Evolutionary conservation across 805 yeast species (phyloP), one percentile per base, ranked within the genome.

Genomic region (Zygotorulaspora chibaensis): DNA sequence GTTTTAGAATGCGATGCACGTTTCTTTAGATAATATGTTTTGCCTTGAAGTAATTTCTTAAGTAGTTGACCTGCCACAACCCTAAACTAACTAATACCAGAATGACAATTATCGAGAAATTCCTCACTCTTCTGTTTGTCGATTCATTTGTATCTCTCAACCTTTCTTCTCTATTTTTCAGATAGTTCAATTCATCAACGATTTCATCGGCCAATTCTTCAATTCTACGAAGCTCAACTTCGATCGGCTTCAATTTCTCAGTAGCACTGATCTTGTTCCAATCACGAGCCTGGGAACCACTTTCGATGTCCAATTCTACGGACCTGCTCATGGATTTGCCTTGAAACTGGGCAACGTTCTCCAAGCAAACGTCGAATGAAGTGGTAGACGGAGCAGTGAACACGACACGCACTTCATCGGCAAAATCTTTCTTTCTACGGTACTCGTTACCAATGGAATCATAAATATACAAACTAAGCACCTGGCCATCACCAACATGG

Each of bases 71-170:
- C 75, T 93, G 98, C 95, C 97, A 91, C 31, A 76, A 81, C 40
- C 97, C 96, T 58, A 93, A 79, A 20, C 80, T 79, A 42, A 88
- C 63, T 65, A 93, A 77, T 30, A 88, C 74, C 33, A 83, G 26
- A 47, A 89, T 75, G 50, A 88, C 79, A 38, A 81, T 60, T 27
- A 86, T 58, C 12, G 96, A 87, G 66, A 93, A 93, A 71, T 83
- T 81, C 71, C 88, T 83, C 48, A 91, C 96, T 65, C 99, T 83
- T 56, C 84, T 76, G 71, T 93, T 93, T 42, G 99, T 93, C 35
- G 95, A 83, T 73, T 93, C 99, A 69, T 93, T 93, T 42, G 99
- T 93, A 67, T 93, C 95, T 73, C 99, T 85, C 69, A 93, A 76
- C 68, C 87, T 80, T 68, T 83, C 91, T 70, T 93, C 99, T 71